Conservation (phyloP, 805 yeast species). For the Millerago galiae region DNA sequence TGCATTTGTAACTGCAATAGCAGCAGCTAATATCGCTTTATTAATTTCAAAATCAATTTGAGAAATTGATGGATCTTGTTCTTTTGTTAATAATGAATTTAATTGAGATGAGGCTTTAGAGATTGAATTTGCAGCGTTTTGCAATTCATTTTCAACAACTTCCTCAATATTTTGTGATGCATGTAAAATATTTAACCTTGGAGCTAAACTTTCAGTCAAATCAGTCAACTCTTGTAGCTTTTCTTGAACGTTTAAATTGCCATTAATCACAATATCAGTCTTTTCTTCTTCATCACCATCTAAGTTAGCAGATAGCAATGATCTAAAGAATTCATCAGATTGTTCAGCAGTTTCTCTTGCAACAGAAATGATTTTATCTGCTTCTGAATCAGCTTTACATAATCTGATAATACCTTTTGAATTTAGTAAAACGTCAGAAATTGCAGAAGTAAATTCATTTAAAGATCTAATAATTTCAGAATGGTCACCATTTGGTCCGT, state of each 20-base stretch:
- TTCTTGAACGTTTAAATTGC: constrained; percentile 70
- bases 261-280: constrained; percentile 69
- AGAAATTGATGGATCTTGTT: constrained; percentile 44
- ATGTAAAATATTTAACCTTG: constrained; percentile 26
- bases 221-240: constrained; percentile 51
- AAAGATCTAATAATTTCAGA: constrained; percentile 53
- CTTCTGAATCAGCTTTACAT: constrained; percentile 43
- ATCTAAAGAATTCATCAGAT: constrained; percentile 55
- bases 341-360: constrained; percentile 55
- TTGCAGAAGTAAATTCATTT: constrained; percentile 54
- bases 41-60: constrained; percentile 62
- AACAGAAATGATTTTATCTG: constrained; percentile 40
- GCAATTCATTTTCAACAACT: constrained; percentile 68
- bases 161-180: constrained; percentile 36
- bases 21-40: constrained; percentile 70
- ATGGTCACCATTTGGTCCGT: constrained; percentile 64
- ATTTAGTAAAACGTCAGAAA: constrained; percentile 57
- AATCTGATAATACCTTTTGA: constrained; percentile 63
- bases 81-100: constrained; percentile 40
- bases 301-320: constrained; percentile 48
- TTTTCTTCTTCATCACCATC: constrained; percentile 53
- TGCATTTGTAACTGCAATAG: constrained; percentile 74
- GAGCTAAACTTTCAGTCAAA: constrained; percentile 51
- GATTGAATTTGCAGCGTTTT: constrained; percentile 64
- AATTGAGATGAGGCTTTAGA: constrained; percentile 58